Conservation (phyloP, 352 stramenopile genomes). For the Globisporangium abappressorium region DNA sequence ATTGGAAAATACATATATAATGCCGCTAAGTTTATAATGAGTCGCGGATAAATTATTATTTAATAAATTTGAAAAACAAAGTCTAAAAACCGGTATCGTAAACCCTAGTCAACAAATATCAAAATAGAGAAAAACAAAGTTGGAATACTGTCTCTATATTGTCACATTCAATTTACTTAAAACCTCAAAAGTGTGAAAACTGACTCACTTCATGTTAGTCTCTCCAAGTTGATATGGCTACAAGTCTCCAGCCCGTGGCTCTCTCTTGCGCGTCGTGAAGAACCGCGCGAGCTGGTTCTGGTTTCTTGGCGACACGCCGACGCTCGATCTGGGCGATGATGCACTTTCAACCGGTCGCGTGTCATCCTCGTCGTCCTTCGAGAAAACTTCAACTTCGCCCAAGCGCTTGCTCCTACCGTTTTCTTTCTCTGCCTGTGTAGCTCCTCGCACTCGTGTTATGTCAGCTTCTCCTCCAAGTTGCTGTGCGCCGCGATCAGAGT, state of each 20-base stretch:
- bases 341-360: neutral
- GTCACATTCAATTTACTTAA: too few relatives aligned
- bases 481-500: constrained; percentile 9
- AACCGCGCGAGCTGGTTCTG: constrained; percentile 11
- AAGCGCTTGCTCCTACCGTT: neutral
- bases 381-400: constrained; percentile 8
- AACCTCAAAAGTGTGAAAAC: too few relatives aligned
- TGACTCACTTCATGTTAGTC: neutral
- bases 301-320: constrained; percentile 1
- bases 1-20: too few relatives aligned
- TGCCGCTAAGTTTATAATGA: too few relatives aligned
- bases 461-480: neutral
- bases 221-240: neutral
- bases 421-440: neutral
- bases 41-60: too few relatives aligned
- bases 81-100: too few relatives aligned
- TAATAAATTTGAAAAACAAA: too few relatives aligned
- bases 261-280: constrained; percentile 13
- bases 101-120: too few relatives aligned
- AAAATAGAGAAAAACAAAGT: too few relatives aligned
- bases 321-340: neutral
- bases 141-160: too few relatives aligned
- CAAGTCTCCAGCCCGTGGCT: neutral
- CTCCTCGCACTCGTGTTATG: neutral
- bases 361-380: constrained; percentile 8